Percentiles rank a stretch among this genome's conserved stretches.
Conservation (phyloP, 805 yeast genomes). For the Nakazawaea populi region DNA sequence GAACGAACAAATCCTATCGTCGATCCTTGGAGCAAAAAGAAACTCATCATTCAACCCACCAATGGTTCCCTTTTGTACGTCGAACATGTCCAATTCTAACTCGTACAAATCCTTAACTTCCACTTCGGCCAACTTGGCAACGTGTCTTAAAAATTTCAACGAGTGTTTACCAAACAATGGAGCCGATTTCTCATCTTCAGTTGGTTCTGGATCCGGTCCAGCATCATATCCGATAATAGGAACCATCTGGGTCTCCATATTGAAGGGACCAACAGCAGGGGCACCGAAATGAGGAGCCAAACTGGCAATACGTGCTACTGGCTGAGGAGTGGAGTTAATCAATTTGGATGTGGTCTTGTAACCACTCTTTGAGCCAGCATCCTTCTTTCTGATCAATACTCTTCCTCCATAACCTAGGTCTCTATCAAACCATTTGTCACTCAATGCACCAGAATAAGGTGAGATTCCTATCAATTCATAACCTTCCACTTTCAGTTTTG, state of each 20-base stretch:
- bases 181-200: slow-evolving; percentile 54
- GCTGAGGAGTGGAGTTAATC: slow-evolving; percentile 56
- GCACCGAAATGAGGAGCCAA: slow-evolving; percentile 85
- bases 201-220: slow-evolving; percentile 38
- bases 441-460: slow-evolving; percentile 71
- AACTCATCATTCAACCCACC: slow-evolving; percentile 80
- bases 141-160: slow-evolving; percentile 57
- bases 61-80: slow-evolving; percentile 70
- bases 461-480: slow-evolving; percentile 78
- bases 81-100: slow-evolving; percentile 74
- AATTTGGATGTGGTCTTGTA: slow-evolving; percentile 23
- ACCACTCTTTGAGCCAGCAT: slow-evolving; percentile 19
- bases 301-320: slow-evolving; percentile 77
- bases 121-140: slow-evolving; percentile 56
- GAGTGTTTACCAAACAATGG: slow-evolving; percentile 69
- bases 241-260: slow-evolving; percentile 69
- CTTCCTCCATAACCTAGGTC: slow-evolving; percentile 84
- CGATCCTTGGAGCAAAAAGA: slow-evolving; percentile 76
- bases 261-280: slow-evolving; percentile 64
- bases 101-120: slow-evolving; percentile 58
- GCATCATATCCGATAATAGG: slow-evolving; percentile 66
- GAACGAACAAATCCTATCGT: slow-evolving; percentile 77
- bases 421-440: slow-evolving; percentile 72
- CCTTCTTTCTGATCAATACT: slow-evolving; percentile 43
- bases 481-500: slow-evolving; percentile 58